A percentile compares a stretch with the other conserved stretches of the same genome.
Evolutionary conservation across 768 basidiomycete genomes (phyloP).

Genomic region (Lentinus brumalis): DNA sequence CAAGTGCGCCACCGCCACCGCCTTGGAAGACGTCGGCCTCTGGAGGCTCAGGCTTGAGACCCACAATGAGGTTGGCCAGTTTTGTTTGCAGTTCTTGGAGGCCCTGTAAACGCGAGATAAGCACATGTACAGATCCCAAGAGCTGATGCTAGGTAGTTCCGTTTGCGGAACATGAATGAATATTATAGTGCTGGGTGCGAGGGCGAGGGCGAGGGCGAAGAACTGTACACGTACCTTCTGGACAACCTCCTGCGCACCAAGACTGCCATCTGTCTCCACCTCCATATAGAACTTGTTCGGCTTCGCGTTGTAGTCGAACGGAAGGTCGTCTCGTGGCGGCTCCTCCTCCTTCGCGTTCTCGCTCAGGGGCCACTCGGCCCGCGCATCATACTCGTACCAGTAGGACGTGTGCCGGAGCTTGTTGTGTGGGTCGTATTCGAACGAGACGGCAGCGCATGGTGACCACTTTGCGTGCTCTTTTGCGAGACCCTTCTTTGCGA

Average conservation of each 20-base stretch:
- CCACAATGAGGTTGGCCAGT: slow-evolving; percentile 76
- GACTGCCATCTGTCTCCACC: slow-evolving; percentile 91
- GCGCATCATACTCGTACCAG: slow-evolving; percentile 87
- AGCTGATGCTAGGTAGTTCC: background rate
- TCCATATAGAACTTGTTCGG: slow-evolving; percentile 92
- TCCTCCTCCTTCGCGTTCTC: slow-evolving; percentile 87
- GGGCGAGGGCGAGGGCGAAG: background rate
- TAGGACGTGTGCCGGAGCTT: slow-evolving; percentile 93
- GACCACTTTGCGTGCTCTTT: slow-evolving; percentile 99
- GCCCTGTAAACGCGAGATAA: slow-evolving; percentile 46
- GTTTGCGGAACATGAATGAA: background rate
- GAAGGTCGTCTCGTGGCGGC: slow-evolving; percentile 73
- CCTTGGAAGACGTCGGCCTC: slow-evolving; percentile 52
- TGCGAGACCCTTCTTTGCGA: slow-evolving; percentile 95
- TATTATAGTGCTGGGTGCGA: background rate
- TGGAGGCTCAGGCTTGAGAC: slow-evolving; percentile 50
- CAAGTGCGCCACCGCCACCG: slow-evolving; percentile 29
- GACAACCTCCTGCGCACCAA: slow-evolving; percentile 86
- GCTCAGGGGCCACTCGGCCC: slow-evolving; percentile 89
- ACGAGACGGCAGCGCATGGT: slow-evolving; percentile 90
- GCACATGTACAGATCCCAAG: background rate
- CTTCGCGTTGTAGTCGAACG: slow-evolving; percentile 86
- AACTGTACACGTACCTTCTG: slow-evolving; percentile 58
- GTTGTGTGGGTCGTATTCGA: slow-evolving; percentile 99
- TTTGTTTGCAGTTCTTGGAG: slow-evolving; percentile 79